Evolutionary conservation across 2,329 filamentous ascomycete genomes (phyloP), one percentile per base, ranked within the genome.

Genomic region (Fusarium sp.): DNA sequence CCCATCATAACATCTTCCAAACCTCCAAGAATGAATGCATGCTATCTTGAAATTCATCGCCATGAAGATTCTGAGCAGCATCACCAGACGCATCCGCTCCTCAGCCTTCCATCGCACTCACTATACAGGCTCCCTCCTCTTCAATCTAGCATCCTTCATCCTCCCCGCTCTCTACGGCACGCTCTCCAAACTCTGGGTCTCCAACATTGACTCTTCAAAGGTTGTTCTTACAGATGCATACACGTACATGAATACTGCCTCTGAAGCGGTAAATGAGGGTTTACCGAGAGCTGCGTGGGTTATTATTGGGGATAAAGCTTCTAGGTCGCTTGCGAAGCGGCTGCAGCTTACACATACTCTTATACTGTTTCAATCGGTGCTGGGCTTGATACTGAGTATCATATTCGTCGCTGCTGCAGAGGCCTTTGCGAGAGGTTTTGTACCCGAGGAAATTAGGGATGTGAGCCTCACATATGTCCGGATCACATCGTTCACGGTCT

Each of bases 221-320:
- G 77, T 80, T 10, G 77, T 78, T 3, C 78, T 78, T 10, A 79
- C 77, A 5, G 79, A 80, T 12, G 81, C 85, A 1, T 92, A 91
- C 77, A 92, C 89, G 0, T 93, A 93, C 76, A 91, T 93, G 62
- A 84, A 86, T 21, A 85, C 89, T 1, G 82, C 92, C 0, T 86
- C 85, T 2, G 89, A 93, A 74, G 89, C 92, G 0, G 77, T 93
- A 18, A 93, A 93, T 68, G 91, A 93, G 75, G 90, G 91, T 1
- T 85, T 93, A 0, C 90, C 90, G 0, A 84, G 90, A 23, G 88
- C 90, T 0, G 84, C 89, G 0, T 93, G 89, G 87, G 82, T 89
- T 8, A 84, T 91, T 59, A 92, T 93, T 59, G 90, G 89, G 10
- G 89, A 93, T 77, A 84, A 84, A 28, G 78, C 86, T 0, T 87